Percentiles rank a stretch among this genome's conserved stretches.
These are phyloP conservation scores for Thermothelomyces thermophilus DNA, from an alignment of 2,329 filamentous ascomycete species.

Conservation along the genomic window DNA sequence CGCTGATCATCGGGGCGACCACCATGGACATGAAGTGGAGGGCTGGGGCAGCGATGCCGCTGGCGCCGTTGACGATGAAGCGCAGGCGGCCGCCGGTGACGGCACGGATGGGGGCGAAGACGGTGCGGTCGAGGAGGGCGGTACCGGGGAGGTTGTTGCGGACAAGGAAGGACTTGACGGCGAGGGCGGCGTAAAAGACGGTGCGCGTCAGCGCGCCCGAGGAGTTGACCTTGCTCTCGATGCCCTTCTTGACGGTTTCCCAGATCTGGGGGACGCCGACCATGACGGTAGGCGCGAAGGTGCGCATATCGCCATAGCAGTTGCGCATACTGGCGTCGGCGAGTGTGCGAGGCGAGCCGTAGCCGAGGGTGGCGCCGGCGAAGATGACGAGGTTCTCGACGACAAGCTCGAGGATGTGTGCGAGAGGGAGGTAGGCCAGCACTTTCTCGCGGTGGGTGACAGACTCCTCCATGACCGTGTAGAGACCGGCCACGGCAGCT, in stretches of 20 bases:
- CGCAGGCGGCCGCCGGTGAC: conserved; percentile 83
- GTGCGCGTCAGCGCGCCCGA: conserved; percentile 64
- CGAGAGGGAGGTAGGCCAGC: conserved; percentile 85
- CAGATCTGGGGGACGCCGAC: conserved; percentile 94
- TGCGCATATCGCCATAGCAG: conserved; percentile 87
- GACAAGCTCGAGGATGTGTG: conserved; percentile 94
- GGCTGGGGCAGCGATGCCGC: conserved; percentile 80
- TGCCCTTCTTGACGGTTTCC: conserved; percentile 96
- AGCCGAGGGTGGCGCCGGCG: conserved; percentile 87
- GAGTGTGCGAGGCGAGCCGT: conserved; percentile 83
- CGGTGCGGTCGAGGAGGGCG: conserved; percentile 66
- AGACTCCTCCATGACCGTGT: conserved; percentile 68
- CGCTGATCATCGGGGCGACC: conserved; percentile 87
- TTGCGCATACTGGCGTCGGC: conserved; percentile 81
- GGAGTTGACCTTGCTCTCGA: conserved; percentile 69
- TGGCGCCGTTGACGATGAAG: conserved; percentile 90
- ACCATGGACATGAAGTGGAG: conserved; percentile 87
- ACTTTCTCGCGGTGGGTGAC: conserved; percentile 72
- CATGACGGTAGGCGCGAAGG: conserved; percentile 82
- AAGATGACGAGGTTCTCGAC: conserved; percentile 88
- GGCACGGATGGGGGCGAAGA: conserved; percentile 88
- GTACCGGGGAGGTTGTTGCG: conserved; percentile 56
- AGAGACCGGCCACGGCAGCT: conserved; percentile 76
- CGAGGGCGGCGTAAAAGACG: conserved; percentile 66
- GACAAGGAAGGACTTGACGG: conserved; percentile 54